These are phyloP conservation scores for Lippia alba DNA, from an alignment of 305 asterid genomes.

Conservation along the genomic window DNA sequence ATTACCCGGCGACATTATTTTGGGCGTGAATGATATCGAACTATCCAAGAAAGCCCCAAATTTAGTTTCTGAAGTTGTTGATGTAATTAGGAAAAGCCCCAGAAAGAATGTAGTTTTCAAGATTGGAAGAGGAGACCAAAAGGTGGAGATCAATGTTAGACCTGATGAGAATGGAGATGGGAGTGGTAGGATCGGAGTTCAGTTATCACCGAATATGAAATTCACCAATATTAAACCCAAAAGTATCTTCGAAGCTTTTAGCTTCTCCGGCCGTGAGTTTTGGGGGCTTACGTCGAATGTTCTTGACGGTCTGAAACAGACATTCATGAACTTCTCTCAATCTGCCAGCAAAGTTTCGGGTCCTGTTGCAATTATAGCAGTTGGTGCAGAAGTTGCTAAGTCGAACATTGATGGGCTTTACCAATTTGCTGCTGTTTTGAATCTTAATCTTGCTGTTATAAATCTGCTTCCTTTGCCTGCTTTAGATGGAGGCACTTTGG, in stretches of 20 bases:
- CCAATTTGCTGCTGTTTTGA: conserved; percentile 90
- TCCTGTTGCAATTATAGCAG: conserved; percentile 95
- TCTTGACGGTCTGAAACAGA: conserved; percentile 81
- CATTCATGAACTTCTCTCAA: conserved; percentile 83
- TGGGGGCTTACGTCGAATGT: conserved; percentile 79
- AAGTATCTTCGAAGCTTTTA: conserved; percentile 62
- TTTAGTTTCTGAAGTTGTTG: conserved; percentile 84
- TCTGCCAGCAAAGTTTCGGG: conserved; percentile 95
- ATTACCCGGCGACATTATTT: conserved; percentile 84
- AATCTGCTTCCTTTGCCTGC: conserved; percentile 97
- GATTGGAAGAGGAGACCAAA: conserved; percentile 60
- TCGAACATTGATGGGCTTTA: conserved; percentile 87
- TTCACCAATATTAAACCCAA: conserved; percentile 65
- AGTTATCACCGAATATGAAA: conserved; percentile 80
- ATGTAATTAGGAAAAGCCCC: conserved; percentile 68
- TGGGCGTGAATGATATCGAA: conserved; percentile 65
- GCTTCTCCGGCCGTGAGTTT: conserved; percentile 80
- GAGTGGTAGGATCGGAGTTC: conserved; percentile 88
- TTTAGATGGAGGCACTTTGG: conserved; percentile 90
- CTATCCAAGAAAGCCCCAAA: conserved; percentile 62
- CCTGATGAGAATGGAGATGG: conserved; percentile 91
- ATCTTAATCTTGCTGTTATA: conserved; percentile 89
- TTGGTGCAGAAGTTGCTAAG: conserved; percentile 96
- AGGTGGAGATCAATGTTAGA: conserved; percentile 58
- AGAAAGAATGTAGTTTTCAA: conserved; percentile 59